Base-by-base conservation (phyloP, 805 yeast species). In the Yarrowia divulgata region DNA sequence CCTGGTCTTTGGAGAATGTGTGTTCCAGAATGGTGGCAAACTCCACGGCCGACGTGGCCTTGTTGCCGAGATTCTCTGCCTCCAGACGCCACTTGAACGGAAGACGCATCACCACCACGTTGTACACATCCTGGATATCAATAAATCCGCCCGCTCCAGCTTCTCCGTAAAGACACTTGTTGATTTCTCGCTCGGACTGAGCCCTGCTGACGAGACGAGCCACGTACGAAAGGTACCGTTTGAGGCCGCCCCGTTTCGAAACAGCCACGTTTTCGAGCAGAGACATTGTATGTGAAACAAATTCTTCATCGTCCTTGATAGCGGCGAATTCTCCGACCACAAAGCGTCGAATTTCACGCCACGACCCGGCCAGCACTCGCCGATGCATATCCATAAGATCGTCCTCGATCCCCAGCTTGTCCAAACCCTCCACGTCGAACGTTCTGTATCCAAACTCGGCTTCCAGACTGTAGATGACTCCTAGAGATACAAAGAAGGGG, bases 21-120 rank as follows among this genome's bases (percentile, higher is more conserved):
- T 63, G 68, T 34, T 63, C 68, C 37, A 63, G 57, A 48, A 63
- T 63, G 2, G 68, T 40, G n/a, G 68, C 68, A 48, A 63, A 63
- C 48, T 63, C 68, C 19, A 63, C 45, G 5, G 68, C 55, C 3
- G 68, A 63, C 8, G 43, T 39, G 13, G 57, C 37, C 18, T 32
- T 48, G 16, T 23, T 39, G 14, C 35, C 46, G 32, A 63, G 37
- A 19, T 29, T 35, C 37, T 46, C 68, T 0, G 68, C 68, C 37
- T 46, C 57, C 14, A 63, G 6, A 2, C 68, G 37, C 68, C 68
- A 63, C 39, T 63, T 63, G 45, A 63, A 63, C 45, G 68, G 68
- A 0, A 63, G 46, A 1, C 46, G 46, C 43, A 48, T 34, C 19
- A 49, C 35, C 16, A 63, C 68, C 19, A 48, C 45, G 7, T 46